phyloP scores from a whole-genome alignment of 2,329 filamentous ascomycete species.

The Cercospora sp. region DNA sequence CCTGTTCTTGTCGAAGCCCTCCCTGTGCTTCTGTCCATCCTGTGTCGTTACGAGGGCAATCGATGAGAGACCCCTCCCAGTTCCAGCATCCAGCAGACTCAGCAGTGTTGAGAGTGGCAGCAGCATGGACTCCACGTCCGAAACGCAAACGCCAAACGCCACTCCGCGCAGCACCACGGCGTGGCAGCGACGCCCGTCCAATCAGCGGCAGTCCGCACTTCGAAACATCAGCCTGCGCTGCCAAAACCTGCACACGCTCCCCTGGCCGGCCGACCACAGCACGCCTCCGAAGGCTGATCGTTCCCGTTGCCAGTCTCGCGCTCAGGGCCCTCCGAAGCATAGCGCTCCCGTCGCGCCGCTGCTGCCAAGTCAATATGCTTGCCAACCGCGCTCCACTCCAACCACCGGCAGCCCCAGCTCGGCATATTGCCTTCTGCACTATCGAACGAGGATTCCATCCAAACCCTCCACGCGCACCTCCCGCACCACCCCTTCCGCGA shows the following conservation, averaged over 20 bases:
- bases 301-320: not conserved
- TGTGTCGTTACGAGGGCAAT: too few species aligned
- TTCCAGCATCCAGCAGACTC: not conserved
- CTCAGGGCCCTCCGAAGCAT: not conserved
- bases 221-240: too few species aligned
- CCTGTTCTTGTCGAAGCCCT: not conserved
- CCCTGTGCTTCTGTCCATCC: too few species aligned
- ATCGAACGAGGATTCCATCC: not conserved
- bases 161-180: not conserved
- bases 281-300: not conserved
- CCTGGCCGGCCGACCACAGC: too few species aligned
- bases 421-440: not conserved
- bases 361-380: not conserved
- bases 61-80: too few species aligned
- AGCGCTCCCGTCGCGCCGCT: not conserved
- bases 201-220: too few species aligned
- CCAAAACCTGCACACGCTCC: too few species aligned
- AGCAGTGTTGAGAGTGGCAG: not conserved
- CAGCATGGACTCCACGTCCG: not conserved
- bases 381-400: not conserved
- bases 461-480: not conserved
- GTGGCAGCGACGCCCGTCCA: not conserved
- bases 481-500: not conserved
- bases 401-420: not conserved
- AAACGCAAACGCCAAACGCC: not conserved